Evolutionary conservation across 2,329 filamentous ascomycete species (phyloP).

Genomic region (Ophiostoma angusticollis): DNA sequence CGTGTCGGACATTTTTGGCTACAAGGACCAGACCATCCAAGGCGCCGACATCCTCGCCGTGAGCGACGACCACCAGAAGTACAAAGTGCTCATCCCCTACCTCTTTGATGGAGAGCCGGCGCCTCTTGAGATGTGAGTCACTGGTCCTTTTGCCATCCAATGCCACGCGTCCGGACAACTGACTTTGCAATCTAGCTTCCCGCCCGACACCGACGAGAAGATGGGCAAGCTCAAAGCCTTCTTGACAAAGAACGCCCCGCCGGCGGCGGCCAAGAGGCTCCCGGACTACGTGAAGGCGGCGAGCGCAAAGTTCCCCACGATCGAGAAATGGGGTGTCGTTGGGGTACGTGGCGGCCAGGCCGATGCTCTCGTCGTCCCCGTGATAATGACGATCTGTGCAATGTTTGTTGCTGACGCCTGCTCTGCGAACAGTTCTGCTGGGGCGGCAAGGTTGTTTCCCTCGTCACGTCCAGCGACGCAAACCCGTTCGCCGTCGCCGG

Average conservation of each 20-base stretch:
- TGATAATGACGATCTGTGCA: too few species aligned
- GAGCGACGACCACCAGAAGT: slow-evolving; percentile 47
- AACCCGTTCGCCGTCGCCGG: slow-evolving; percentile 45
- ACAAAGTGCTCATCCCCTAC: slow-evolving; percentile 83
- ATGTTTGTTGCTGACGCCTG: too few species aligned
- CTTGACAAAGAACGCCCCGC: slow-evolving; percentile 38
- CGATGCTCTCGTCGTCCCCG: background rate
- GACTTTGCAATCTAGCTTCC: slow-evolving; percentile 38
- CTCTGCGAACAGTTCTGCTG: slow-evolving; percentile 40
- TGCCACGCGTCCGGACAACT: background rate
- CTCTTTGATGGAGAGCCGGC: slow-evolving; percentile 69
- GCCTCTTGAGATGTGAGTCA: slow-evolving; percentile 34
- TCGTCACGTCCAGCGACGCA: slow-evolving; percentile 33
- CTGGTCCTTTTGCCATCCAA: slow-evolving; percentile 17
- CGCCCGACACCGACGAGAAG: slow-evolving; percentile 52
- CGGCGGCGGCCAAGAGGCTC: slow-evolving; percentile 34
- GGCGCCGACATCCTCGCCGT: slow-evolving; percentile 54
- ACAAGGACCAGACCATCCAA: slow-evolving; percentile 57
- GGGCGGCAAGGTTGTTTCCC: slow-evolving; percentile 54
- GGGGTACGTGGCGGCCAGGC: slow-evolving; percentile 32
- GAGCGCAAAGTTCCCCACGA: slow-evolving; percentile 36
- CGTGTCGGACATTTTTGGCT: slow-evolving; percentile 57
- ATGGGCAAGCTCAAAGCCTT: slow-evolving; percentile 44
- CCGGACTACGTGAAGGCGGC: slow-evolving; percentile 43
- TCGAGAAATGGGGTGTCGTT: slow-evolving; percentile 47